Conservation (phyloP, 73 alveolate genomes). For the Paramecium bursaria region DNA sequence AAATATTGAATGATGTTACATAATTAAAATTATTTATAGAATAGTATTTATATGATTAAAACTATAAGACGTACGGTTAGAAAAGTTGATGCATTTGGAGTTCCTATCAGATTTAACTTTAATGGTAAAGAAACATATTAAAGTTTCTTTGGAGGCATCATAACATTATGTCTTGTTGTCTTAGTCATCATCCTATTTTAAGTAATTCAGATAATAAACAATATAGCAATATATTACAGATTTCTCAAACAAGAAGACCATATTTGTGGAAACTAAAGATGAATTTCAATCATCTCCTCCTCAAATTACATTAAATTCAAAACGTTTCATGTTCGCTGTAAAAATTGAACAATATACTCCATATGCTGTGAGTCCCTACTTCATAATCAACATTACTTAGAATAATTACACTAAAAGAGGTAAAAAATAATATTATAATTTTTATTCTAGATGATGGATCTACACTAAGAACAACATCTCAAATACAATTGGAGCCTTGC, state of each 20-base stretch:
- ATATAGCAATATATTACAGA: background rate
- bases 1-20: too few relatives aligned
- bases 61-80: too few relatives aligned
- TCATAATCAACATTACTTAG: background rate
- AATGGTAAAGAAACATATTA: background rate
- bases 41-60: too few relatives aligned
- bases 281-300: background rate
- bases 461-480: background rate
- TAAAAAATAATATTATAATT: too few relatives aligned
- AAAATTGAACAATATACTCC: background rate
- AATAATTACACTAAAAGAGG: background rate
- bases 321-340: background rate
- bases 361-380: background rate
- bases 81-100: background rate
- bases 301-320: too few relatives aligned
- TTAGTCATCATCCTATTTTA: too few relatives aligned
- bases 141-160: background rate
- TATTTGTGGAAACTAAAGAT: background rate
- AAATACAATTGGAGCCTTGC: background rate
- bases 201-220: background rate
- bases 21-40: too few relatives aligned
- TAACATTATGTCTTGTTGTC: background rate
- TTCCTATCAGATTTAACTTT: background rate
- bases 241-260: background rate
- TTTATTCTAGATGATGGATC: background rate